Base-by-base conservation (phyloP, 352 stramenopile genomes). In the Phytophthora sp. region DNA sequence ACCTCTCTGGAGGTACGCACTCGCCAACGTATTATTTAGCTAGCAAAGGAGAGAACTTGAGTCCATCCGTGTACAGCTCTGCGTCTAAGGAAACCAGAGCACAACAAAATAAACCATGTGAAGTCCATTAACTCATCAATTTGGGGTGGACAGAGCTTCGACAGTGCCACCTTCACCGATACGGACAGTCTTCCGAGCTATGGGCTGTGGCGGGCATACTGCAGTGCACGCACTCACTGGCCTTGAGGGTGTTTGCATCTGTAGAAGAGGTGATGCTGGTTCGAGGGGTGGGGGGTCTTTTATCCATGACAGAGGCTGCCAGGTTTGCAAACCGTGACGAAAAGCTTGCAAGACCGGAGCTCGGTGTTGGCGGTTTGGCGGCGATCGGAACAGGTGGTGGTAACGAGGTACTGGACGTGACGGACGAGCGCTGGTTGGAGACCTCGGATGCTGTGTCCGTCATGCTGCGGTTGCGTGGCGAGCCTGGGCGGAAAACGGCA, bases 241-340 rank as follows among this genome's bases (percentile, higher is more conserved):
- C 74, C 35, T 76, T 77, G 58, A 71, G 29, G 45, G 71, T 76
- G 24, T 49, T 57, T 38, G 35, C 35, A 33, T 59, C 57, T 12
- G 23, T 15, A 33, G 60, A 65, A 9, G 57, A 61, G 6, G 73
- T 71, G 27, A 75, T 52, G 29, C 45, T 71, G 6, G 71, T 61
- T 1, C 66, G 57, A 30, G 68, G 68, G n/a, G 76, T 77, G 15
- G 73, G 52, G 31, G 71, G 57, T 59, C 79, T 86, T 55, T 84
- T 88, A 27, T 86, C 79, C 57, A 88, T 76, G 47, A 88, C 71
- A 4, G 74, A 77, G 3, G 69, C 63, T 29, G 79, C 76, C 31
- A 91, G 59, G 38, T 84, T 89, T 2, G 80, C 80, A 54, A 91
- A 89, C 15, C 82, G 80, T n/a, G 80, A 72, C 11, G 72, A 74